phyloP scores from a whole-genome alignment of 495 filamentous ascomycete species.

The Hyaloscypha hepaticicola region DNA sequence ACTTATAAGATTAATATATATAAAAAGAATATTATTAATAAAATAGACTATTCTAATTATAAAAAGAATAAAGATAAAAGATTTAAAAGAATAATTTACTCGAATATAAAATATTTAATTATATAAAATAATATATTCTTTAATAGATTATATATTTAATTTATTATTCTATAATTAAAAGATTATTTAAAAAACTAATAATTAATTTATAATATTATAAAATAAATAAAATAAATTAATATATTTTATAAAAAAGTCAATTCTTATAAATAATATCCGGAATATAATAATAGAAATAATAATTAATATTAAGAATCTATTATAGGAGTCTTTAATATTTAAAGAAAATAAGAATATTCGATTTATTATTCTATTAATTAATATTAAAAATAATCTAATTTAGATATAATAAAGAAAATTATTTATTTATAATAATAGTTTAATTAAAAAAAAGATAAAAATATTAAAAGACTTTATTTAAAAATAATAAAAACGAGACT shows the following conservation, averaged over 20 bases:
- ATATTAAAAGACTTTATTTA: constrained; percentile 6
- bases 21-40: too few relatives aligned
- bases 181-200: constrained; percentile 11
- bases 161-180: constrained; percentile 4
- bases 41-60: too few relatives aligned
- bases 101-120: too few relatives aligned
- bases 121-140: too few relatives aligned
- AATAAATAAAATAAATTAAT: constrained; percentile 6
- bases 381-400: constrained; percentile 6
- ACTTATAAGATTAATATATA: too few relatives aligned
- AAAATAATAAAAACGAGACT: constrained; percentile 1
- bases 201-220: constrained; percentile 6
- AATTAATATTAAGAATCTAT: constrained; percentile 3
- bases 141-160: too few relatives aligned
- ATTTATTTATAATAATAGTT: constrained; percentile 6
- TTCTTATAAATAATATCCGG: constrained; percentile 6
- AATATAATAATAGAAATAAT: constrained; percentile 12
- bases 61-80: too few relatives aligned
- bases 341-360: constrained; percentile 5
- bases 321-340: constrained; percentile 10
- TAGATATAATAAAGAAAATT: not conserved
- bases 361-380: not conserved
- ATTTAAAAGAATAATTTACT: too few relatives aligned
- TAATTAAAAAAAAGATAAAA: constrained; percentile 1
- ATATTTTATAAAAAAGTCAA: constrained; percentile 13